Base-by-base conservation (phyloP, 805 yeast species). In the Wickerhamomyces alni region DNA sequence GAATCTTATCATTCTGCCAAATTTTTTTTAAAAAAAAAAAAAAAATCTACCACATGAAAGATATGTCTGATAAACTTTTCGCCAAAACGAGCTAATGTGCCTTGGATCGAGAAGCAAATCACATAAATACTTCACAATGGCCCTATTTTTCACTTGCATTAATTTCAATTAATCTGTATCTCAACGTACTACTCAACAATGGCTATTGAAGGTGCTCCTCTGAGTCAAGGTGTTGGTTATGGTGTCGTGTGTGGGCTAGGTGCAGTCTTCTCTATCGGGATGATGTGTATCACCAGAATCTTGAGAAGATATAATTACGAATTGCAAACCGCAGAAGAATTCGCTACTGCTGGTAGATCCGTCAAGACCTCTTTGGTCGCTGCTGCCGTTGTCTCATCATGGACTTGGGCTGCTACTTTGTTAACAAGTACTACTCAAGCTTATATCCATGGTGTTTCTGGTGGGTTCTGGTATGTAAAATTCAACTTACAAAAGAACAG, bases 381-480 rank as follows among this genome's bases (percentile, higher is more conserved):
- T 5, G 80, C 95, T 8, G 95, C 96, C 8, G 96, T 89, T 24
- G 96, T 88, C 8, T 80, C 91, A 11, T 80, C 91, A 8, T 89
- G 98, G 98, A 87, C 96, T 9, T 82, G 88, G 88, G 85, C 85
- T n/a, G 86, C 87, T 3, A 85, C 94, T 2, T 63, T 85, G 35
- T 66, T 85, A 25, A 80, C 79, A 29, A 78, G 87, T 3, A 77
- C 94, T 1, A 76, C 95, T 17, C 88, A 83, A 58, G 86, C 86
- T 17, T 88, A 85, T 61, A 66, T 66, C 32, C 70, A 78, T 42
- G 98, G 98, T 53, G 75, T 89, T 30, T 62, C 51, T 39, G 59
- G 58, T 35, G 82, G 91, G 12, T 80, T 73, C 55, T 83, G 78
- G 65, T 89, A n/a, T n/a, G n/a, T n/a, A n/a, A n/a, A n/a, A n/a